Conservation (phyloP, 164 flowering plant species). For the Vitis cinerea region DNA sequence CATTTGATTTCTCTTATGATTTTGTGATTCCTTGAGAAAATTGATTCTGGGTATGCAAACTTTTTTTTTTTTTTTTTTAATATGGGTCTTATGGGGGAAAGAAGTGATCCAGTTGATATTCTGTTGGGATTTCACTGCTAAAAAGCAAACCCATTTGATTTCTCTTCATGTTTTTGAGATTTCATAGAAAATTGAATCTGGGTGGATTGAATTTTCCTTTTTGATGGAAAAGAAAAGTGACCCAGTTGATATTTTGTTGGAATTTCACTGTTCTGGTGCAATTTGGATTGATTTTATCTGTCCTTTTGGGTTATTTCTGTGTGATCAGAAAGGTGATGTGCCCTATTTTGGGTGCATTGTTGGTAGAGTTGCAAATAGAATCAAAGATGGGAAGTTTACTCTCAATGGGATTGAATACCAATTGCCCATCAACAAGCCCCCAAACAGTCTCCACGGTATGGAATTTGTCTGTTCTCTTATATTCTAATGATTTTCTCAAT, state of each 20-base stretch:
- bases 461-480: neutral
- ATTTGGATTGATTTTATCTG: neutral
- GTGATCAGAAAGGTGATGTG: conserved; percentile 35
- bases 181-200: neutral
- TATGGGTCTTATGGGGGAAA: too few relatives aligned
- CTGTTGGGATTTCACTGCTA: neutral
- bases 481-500: neutral
- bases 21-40: neutral
- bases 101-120: neutral
- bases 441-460: conserved; percentile 82
- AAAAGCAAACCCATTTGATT: neutral
- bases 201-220: neutral
- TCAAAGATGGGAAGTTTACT: conserved; percentile 78
- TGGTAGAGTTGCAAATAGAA: conserved; percentile 90
- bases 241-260: neutral
- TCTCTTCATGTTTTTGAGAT: neutral
- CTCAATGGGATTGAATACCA: conserved; percentile 60
- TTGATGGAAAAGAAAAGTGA: neutral
- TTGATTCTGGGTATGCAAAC: too few relatives aligned
- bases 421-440: conserved; percentile 79
- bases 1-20: neutral
- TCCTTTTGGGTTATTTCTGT: neutral
- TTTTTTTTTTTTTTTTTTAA: too few relatives aligned
- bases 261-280: neutral
- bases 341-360: conserved; percentile 63